These are phyloP conservation scores for Hemileia vastatrix DNA, from an alignment of 1,284 basidiomycete genomes.

Conservation along the genomic window DNA sequence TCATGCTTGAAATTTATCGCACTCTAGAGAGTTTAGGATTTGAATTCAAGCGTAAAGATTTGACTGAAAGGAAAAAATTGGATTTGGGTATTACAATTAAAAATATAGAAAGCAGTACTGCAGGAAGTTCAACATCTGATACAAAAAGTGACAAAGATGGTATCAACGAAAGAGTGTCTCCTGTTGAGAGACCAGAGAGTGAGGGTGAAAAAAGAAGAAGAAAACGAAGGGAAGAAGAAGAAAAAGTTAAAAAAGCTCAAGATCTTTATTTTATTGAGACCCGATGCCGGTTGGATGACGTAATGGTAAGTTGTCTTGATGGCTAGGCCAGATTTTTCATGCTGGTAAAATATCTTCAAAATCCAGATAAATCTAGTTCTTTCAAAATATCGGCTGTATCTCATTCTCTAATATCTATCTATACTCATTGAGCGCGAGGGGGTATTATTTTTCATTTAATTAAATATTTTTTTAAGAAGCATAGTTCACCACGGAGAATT, in stretches of 20 bases:
- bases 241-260: constrained; percentile 47
- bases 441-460: too few relatives aligned
- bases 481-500: background rate
- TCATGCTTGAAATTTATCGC: constrained; percentile 96
- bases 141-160: constrained; percentile 1
- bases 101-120: background rate
- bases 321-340: too few relatives aligned
- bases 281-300: constrained; percentile 73
- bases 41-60: constrained; percentile 65
- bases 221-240: constrained; percentile 45
- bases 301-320: constrained; percentile 59
- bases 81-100: too few relatives aligned
- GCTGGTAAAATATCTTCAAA: too few relatives aligned
- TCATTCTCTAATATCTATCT: background rate
- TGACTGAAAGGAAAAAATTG: constrained; percentile 44
- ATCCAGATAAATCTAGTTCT: too few relatives aligned
- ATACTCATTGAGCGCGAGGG: background rate
- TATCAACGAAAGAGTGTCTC: background rate
- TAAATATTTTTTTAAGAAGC: background rate
- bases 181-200: constrained; percentile 21
- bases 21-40: constrained; percentile 85
- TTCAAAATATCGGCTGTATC: background rate
- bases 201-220: constrained; percentile 42
- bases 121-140: constrained; percentile 4
- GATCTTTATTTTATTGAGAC: constrained; percentile 90